Conservation (phyloP, 2,329 filamentous ascomycete species). For the Apiospora marii region DNA sequence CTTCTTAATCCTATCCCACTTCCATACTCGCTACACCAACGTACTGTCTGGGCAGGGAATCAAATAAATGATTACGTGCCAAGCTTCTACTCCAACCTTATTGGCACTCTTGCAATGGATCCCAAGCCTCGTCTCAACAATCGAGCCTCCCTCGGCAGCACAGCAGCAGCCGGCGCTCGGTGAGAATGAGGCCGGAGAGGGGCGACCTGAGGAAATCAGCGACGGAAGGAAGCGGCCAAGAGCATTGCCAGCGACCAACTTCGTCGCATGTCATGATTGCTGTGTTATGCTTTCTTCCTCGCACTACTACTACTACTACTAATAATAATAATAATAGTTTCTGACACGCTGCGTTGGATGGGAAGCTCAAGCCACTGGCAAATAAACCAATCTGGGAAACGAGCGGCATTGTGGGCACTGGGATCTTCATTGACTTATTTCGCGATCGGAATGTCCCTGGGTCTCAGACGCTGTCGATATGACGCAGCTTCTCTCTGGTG, state of each 20-base stretch:
- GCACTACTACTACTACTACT: not conserved
- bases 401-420: slow-evolving; percentile 25
- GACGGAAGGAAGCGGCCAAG: not conserved
- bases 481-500: slow-evolving; percentile 26
- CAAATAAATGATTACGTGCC: slow-evolving; percentile 7
- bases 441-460: slow-evolving; percentile 28
- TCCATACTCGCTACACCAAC: not conserved
- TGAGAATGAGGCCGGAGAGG: not conserved
- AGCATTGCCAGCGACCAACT: not conserved
- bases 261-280: not conserved
- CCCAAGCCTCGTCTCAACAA: slow-evolving; percentile 8
- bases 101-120: not conserved
- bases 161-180: not conserved
- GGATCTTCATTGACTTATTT: slow-evolving; percentile 28
- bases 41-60: not conserved
- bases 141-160: not conserved
- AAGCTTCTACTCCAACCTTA: slow-evolving; percentile 13
- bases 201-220: not conserved
- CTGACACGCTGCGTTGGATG: not conserved
- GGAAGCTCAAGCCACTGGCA: not conserved
- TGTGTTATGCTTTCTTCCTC: not conserved
- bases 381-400: slow-evolving; percentile 15
- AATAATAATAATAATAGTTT: too few species aligned
- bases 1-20: slow-evolving; percentile 5
- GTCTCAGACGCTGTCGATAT: slow-evolving; percentile 20